phyloP scores from a whole-genome alignment of 2,329 filamentous ascomycete species.

The Penicillium palitans region DNA sequence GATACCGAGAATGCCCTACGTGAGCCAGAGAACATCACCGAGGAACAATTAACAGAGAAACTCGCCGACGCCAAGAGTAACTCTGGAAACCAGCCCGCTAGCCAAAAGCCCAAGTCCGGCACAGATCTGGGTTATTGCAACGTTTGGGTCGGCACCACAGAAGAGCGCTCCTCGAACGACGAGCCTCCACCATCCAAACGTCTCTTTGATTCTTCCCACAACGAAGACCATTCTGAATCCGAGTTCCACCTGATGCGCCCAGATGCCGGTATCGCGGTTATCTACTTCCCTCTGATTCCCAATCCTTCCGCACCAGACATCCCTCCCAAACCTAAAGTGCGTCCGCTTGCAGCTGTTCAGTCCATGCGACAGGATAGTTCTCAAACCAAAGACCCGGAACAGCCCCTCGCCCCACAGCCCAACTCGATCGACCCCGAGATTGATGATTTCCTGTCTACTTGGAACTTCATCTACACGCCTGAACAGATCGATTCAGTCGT shows the following conservation, averaged over 20 bases:
- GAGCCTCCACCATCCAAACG: constrained; percentile 57
- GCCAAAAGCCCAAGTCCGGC: constrained; percentile 25
- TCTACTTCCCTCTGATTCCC: constrained; percentile 86
- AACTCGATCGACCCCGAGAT: constrained; percentile 75
- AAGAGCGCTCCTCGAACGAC: constrained; percentile 64
- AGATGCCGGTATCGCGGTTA: constrained; percentile 79
- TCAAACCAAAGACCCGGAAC: constrained; percentile 20
- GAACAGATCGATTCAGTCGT: constrained; percentile 87
- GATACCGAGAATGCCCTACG: constrained; percentile 66
- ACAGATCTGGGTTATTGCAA: constrained; percentile 82
- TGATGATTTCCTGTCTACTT: constrained; percentile 87
- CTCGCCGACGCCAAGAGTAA: constrained; percentile 58
- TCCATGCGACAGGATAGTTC: constrained; percentile 23
- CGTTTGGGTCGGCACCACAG: constrained; percentile 85
- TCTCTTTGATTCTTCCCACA: constrained; percentile 43
- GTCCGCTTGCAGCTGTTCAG: constrained; percentile 25
- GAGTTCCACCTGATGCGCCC: constrained; percentile 71
- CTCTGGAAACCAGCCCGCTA: background rate
- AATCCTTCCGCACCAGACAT: constrained; percentile 58
- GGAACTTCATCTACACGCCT: constrained; percentile 96
- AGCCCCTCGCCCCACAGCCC: constrained; percentile 50
- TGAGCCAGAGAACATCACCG: constrained; percentile 62
- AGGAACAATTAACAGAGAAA: constrained; percentile 63
- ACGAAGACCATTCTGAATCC: constrained; percentile 59
- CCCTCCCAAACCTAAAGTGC: constrained; percentile 24